A percentile compares a stretch with the other conserved stretches of the same genome.
These are phyloP conservation scores for Flaveria trinervia DNA, from an alignment of 129 eudicot species.

Conservation along the genomic window DNA sequence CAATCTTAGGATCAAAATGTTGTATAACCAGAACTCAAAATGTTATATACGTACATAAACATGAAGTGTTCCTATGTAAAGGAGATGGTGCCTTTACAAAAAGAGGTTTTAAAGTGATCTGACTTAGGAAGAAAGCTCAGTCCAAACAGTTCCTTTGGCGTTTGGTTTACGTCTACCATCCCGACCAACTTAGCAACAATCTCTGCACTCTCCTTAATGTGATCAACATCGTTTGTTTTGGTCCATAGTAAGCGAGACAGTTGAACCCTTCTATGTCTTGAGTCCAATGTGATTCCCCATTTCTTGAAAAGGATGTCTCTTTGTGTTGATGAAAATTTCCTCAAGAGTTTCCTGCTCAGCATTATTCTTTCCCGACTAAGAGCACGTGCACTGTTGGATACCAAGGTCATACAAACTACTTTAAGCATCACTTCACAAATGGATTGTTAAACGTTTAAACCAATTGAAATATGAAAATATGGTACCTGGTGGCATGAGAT, in stretches of 20 bases:
- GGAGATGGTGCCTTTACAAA: slow-evolving; percentile 49
- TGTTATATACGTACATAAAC: not conserved
- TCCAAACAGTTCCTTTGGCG: slow-evolving; percentile 71
- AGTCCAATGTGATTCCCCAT: slow-evolving; percentile 63
- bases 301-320: slow-evolving; percentile 50
- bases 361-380: slow-evolving; percentile 63
- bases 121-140: slow-evolving; percentile 51
- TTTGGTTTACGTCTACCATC: slow-evolving; percentile 39
- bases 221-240: slow-evolving; percentile 56
- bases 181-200: slow-evolving; percentile 67
- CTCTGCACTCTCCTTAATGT: slow-evolving; percentile 69
- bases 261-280: slow-evolving; percentile 52
- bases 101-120: slow-evolving; percentile 35
- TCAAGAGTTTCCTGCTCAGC: slow-evolving; percentile 56
- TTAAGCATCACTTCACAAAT: slow-evolving; percentile 7
- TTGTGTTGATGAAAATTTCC: slow-evolving; percentile 49
- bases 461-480: not conserved
- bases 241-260: slow-evolving; percentile 55
- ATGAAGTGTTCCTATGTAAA: slow-evolving; percentile 21
- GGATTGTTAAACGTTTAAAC: not conserved
- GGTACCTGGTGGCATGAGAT: slow-evolving; percentile 53
- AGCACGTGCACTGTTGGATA: slow-evolving; percentile 42
- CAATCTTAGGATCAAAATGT: slow-evolving; percentile 13
- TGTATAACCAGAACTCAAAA: not conserved
- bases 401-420: not conserved